Evolutionary conservation across 2,329 filamentous ascomycete genomes (phyloP).

Genomic region (Nannizziopsis arthrosporioides): DNA sequence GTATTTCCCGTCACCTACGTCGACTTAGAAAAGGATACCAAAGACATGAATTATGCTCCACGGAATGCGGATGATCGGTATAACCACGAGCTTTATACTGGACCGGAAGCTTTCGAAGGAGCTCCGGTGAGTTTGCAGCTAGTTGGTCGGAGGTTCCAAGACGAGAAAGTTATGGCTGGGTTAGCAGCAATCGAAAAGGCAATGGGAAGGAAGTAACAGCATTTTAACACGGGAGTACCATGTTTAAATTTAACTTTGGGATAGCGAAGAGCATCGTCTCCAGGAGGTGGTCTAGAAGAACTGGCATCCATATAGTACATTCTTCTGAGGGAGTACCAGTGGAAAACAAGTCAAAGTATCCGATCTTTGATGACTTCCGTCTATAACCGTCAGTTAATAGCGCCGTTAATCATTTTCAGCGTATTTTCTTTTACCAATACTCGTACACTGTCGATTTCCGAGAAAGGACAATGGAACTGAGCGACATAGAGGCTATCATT

Average conservation of each 20-base stretch:
- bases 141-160: slow-evolving; percentile 42
- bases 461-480: not conserved
- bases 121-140: slow-evolving; percentile 44
- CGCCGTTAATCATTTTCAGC: too few relatives aligned
- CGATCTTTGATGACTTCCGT: too few relatives aligned
- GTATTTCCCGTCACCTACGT: slow-evolving; percentile 48
- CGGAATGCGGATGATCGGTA: slow-evolving; percentile 39
- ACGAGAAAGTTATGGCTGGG: slow-evolving; percentile 41
- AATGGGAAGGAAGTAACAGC: slow-evolving; percentile 18
- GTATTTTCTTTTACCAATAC: too few relatives aligned
- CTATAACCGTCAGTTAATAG: too few relatives aligned
- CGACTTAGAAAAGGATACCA: slow-evolving; percentile 33
- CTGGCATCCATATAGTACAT: too few relatives aligned
- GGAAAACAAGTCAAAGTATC: too few relatives aligned
- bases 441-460: too few relatives aligned
- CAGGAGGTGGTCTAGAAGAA: too few relatives aligned
- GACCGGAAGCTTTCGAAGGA: slow-evolving; percentile 37
- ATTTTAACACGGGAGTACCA: slow-evolving; percentile 1
- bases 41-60: slow-evolving; percentile 27
- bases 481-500: not conserved
- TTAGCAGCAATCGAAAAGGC: slow-evolving; percentile 25
- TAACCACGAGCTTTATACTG: slow-evolving; percentile 38
- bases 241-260: not conserved
- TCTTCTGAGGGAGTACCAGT: too few relatives aligned
- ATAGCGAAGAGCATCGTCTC: too few relatives aligned